These are phyloP conservation scores for Neocatenulostroma microsporum DNA, from an alignment of 2,329 filamentous ascomycete genomes.

Conservation along the genomic window DNA sequence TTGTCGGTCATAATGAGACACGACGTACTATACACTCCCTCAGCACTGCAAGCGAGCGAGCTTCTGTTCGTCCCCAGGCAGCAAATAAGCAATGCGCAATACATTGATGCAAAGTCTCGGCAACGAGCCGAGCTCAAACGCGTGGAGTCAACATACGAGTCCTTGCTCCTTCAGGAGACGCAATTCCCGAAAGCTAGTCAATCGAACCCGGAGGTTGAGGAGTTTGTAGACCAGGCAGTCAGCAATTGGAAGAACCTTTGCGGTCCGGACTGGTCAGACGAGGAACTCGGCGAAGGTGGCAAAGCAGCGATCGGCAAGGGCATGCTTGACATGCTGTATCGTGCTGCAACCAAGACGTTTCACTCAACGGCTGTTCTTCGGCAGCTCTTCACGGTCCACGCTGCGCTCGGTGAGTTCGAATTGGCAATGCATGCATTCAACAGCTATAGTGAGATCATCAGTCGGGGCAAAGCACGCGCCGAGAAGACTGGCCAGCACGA, in stretches of 20 bases:
- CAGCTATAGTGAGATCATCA: slow-evolving; percentile 83
- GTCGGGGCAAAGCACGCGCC: slow-evolving; percentile 73
- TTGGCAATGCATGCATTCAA: slow-evolving; percentile 85
- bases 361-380: slow-evolving; percentile 86
- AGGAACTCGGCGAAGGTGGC: slow-evolving; percentile 73
- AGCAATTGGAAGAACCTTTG: slow-evolving; percentile 79
- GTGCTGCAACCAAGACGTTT: slow-evolving; percentile 84
- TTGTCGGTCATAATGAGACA: slow-evolving; percentile 68
- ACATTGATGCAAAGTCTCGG: slow-evolving; percentile 28
- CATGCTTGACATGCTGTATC: slow-evolving; percentile 78
- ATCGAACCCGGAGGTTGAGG: slow-evolving; percentile 69
- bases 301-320: slow-evolving; percentile 66
- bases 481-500: slow-evolving; percentile 65
- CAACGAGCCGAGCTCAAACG: slow-evolving; percentile 70
- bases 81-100: slow-evolving; percentile 21
- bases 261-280: slow-evolving; percentile 69
- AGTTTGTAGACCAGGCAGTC: slow-evolving; percentile 71
- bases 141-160: slow-evolving; percentile 73
- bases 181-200: slow-evolving; percentile 79
- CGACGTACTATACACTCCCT: slow-evolving; percentile 48
- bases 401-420: slow-evolving; percentile 83
- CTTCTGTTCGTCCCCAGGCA: slow-evolving; percentile 27
- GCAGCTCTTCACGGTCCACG: slow-evolving; percentile 78
- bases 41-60: slow-evolving; percentile 29
- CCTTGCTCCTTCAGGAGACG: slow-evolving; percentile 67